Percentiles rank a stretch among this genome's conserved stretches.
These are phyloP conservation scores for Porcisia hertigi DNA, from an alignment of 208 protist genomes.

Conservation along the genomic window DNA sequence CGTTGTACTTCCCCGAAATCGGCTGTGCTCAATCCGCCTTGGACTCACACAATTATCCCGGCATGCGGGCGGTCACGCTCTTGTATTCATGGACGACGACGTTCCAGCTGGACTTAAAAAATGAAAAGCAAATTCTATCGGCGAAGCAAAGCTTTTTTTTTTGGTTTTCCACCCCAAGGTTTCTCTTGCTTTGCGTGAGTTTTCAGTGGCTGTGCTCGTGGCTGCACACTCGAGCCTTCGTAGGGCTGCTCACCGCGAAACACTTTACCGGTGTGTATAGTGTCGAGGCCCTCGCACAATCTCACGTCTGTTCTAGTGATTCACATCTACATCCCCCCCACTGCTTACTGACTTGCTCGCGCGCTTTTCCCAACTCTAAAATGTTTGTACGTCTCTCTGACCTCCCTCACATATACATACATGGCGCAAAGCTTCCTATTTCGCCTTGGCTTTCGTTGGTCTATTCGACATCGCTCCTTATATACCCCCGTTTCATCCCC, in stretches of 20 bases:
- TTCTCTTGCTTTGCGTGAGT: neutral
- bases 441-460: neutral
- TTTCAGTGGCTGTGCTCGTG: neutral
- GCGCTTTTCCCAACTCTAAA: neutral
- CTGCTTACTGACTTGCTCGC: too few species aligned
- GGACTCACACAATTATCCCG: neutral
- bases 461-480: neutral
- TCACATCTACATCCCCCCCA: neutral
- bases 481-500: conserved; percentile 8
- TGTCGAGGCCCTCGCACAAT: too few species aligned
- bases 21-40: neutral
- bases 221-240: neutral
- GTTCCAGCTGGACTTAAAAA: neutral
- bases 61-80: neutral
- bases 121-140: neutral
- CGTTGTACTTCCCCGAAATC: too few species aligned
- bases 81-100: neutral
- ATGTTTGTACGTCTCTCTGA: neutral
- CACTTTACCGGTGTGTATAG: neutral
- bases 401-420: neutral
- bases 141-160: too few species aligned
- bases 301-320: neutral
- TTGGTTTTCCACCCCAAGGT: too few species aligned
- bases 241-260: neutral
- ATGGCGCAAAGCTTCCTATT: neutral